Conservation (phyloP, 495 filamentous ascomycete species). For the Tricharina praecox region DNA sequence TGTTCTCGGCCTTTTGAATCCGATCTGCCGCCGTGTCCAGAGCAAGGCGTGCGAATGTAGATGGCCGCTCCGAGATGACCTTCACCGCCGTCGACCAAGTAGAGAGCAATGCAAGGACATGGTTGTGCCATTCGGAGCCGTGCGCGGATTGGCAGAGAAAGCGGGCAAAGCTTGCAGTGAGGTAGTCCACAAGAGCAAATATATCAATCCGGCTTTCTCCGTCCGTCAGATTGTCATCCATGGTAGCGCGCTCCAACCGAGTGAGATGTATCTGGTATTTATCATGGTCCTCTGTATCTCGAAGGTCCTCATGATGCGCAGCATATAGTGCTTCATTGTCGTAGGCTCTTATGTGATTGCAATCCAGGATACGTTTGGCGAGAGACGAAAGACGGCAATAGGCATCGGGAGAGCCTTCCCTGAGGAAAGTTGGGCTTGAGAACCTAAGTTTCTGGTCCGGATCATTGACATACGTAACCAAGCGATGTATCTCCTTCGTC, state of each 20-base stretch:
- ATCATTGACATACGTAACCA: not conserved
- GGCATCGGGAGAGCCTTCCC: not conserved
- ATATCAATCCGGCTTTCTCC: not conserved
- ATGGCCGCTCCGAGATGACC: slow-evolving; percentile 6
- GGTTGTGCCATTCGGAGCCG: slow-evolving; percentile 5
- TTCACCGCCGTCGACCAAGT: slow-evolving; percentile 12
- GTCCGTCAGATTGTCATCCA: not conserved
- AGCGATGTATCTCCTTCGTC: not conserved
- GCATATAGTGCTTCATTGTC: not conserved
- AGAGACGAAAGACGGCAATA: not conserved
- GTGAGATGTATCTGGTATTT: not conserved
- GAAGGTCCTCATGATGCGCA: not conserved
- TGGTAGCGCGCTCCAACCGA: not conserved
- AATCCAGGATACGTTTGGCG: not conserved
- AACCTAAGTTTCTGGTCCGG: not conserved
- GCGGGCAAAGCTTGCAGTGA: slow-evolving; percentile 9
- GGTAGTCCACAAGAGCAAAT: slow-evolving; percentile 16
- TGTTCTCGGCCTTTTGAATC: not conserved
- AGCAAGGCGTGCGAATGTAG: not conserved
- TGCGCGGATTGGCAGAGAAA: slow-evolving; percentile 5
- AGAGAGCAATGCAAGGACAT: slow-evolving; percentile 5
- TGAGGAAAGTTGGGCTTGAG: not conserved
- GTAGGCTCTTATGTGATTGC: not conserved
- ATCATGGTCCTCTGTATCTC: not conserved
- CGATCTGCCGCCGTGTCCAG: slow-evolving; percentile 5